Base-by-base conservation (phyloP, 225 moss, liverwort and hornwort genomes). In the Polytrichum commune region DNA sequence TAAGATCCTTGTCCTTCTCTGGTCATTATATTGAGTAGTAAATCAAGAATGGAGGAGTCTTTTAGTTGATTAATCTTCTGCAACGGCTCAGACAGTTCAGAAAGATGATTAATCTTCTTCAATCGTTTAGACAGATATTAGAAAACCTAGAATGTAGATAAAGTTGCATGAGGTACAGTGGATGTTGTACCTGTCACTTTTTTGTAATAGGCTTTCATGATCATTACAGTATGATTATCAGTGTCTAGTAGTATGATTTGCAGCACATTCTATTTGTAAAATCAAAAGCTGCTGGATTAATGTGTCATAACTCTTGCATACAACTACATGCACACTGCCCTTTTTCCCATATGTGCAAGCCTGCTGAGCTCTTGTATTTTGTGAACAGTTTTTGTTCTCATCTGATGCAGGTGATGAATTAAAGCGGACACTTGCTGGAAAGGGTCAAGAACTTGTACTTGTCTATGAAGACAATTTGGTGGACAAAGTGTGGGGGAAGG, bases 381-480 rank as follows among this genome's bases (percentile, higher is more conserved):
- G 85, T 80, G 86, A 84, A 79, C 89, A 97, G 97, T 98, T 91
- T 76, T 84, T 98, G 78, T 95, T 98, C 83, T 95, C 98, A 62
- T 85, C 90, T 76, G 98, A 98, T 82, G 90, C 95, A 86, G 91
- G 84, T 72, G 98, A 93, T 68, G 98, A 98, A 72, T 76, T 98
- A 63, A 91, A 79, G 84, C 77, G 89, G 69, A 90, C 86, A 63
- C 65, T 98, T 75, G 84, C 86, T 71, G 85, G 76, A 77, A 91
- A 90, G 80, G 80, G 82, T 61, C 95, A 95, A 65, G 91, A 84
- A 28, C 78, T 98, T 64, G 84, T 90, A 27, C 83, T 91, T 29
- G 83, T 91, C 38, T 87, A 88, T 19, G 93, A 90, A 69, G 72
- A 67, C 65, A 98, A 98, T 78, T 77, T 95, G 65, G 98, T 98